Conservation (phyloP, 2,329 filamentous ascomycete species). For the Didymella segeticola region DNA sequence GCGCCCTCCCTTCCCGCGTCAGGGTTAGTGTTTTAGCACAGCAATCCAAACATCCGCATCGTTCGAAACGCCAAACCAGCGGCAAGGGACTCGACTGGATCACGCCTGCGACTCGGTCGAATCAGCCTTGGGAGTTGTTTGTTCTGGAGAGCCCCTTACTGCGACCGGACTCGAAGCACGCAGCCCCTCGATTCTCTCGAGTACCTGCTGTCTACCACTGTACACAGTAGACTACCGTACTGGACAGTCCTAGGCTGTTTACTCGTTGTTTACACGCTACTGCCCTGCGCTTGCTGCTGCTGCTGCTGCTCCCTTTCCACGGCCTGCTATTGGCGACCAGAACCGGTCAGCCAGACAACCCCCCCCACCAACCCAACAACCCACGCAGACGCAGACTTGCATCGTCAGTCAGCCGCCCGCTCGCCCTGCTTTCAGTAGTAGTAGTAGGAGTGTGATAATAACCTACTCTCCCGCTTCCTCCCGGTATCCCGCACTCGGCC, state of each 20-base stretch:
- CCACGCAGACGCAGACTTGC: conserved; percentile 12
- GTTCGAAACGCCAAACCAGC: conserved; percentile 8
- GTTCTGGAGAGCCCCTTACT: conserved; percentile 17
- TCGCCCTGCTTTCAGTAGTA: too few species aligned
- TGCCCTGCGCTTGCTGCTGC: conserved; percentile 1
- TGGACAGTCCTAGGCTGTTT: conserved; percentile 1
- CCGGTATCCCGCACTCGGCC: conserved; percentile 42
- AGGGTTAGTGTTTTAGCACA: conserved; percentile 13
- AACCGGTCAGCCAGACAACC: conserved; percentile 14
- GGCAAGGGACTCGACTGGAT: conserved; percentile 21
- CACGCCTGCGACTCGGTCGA: conserved; percentile 31
- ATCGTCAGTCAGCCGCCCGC: conserved; percentile 18
- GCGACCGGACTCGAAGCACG: not conserved
- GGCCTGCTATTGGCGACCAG: conserved; percentile 6
- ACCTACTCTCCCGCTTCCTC: conserved; percentile 29
- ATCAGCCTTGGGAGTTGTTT: conserved; percentile 27
- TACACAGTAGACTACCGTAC: too few species aligned
- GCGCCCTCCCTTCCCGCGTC: conserved; percentile 16
- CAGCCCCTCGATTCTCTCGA: not conserved
- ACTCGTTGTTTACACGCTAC: conserved; percentile 15
- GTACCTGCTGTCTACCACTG: too few species aligned
- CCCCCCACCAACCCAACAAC: conserved; percentile 7
- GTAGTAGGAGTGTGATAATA: too few species aligned
- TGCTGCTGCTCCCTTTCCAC: not conserved
- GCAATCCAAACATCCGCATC: conserved; percentile 11